Evolutionary conservation across 2,329 filamentous ascomycete genomes (phyloP), one percentile per base, ranked within the genome.

Genomic region (Paecilomyces sp.): DNA sequence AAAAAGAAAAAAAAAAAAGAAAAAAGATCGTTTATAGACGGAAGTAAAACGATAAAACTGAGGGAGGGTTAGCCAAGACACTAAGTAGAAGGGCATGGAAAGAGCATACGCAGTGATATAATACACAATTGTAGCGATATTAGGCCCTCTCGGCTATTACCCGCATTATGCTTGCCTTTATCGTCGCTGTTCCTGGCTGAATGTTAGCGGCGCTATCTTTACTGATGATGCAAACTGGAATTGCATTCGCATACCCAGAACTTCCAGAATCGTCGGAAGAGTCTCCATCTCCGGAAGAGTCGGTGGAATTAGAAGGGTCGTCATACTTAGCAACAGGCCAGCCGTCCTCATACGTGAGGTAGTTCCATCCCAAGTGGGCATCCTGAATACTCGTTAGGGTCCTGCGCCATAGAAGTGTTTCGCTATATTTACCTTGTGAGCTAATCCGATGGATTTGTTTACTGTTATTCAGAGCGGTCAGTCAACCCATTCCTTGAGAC

Each of bases 331-430:
- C 41, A 6, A 68, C 63, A 0, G 74, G 74, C 74, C 74, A 77
- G 9, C 74, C 74, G 54, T 74, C 65, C 8, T 68, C 57, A 57
- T 76, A 76, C 2, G 70, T 60, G n/a, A 77, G 63, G 30, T 71
- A 70, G 36, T 68, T 76, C 65, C 69, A 77, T 22, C 74, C 74
- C n/a, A 77, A 51, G 12, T 65, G 66, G 3, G 74, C 70, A 54
- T 75, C 64, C 73, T 76, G 52, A 30, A 34, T 15, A 55, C 33
- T 47, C 18, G 22, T 57, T 22, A 60, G 53, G 30, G 25, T 55
- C 34, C 0, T 36, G 18, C 12, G 22, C 50, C 30, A 51, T 64
- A 52, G 36, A 24, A 24, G n/a, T 30, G 22, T 50, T 34, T 28
- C 52, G 30, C n/a, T 54, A 24, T 13, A 69, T 70, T 59, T 41